Conservation (phyloP, 2,329 filamentous ascomycete species). For the Calonectria pseudoturangicola region DNA sequence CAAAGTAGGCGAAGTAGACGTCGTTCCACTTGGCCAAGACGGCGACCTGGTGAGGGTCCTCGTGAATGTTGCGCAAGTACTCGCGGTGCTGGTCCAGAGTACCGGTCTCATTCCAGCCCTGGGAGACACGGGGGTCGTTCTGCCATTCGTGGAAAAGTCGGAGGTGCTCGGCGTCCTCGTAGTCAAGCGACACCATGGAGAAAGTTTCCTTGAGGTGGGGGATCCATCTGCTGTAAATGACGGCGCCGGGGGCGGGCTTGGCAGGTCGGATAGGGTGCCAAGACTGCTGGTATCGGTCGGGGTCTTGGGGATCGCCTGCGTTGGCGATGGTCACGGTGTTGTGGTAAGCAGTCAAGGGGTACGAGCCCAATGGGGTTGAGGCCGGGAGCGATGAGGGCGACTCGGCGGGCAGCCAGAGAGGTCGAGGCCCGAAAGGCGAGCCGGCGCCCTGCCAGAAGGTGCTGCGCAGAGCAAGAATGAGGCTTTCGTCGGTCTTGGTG, state of each 20-base stretch:
- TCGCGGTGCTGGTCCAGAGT: constrained; percentile 83
- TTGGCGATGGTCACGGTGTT: constrained; percentile 64
- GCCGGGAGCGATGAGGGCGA: constrained; percentile 60
- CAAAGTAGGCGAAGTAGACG: constrained; percentile 84
- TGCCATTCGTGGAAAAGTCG: constrained; percentile 86
- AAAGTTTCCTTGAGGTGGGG: constrained; percentile 85
- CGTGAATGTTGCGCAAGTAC: constrained; percentile 81
- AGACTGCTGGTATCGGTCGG: constrained; percentile 68
- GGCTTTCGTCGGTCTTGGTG: constrained; percentile 55
- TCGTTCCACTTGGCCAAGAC: constrained; percentile 84
- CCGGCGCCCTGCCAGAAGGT: constrained; percentile 83
- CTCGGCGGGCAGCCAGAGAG: constrained; percentile 75
- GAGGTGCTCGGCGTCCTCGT: constrained; percentile 77
- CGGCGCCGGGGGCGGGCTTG: constrained; percentile 81
- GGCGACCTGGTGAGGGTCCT: constrained; percentile 82
- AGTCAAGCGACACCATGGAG: constrained; percentile 85
- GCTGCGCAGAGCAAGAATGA: constrained; percentile 68
- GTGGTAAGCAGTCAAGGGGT: constrained; percentile 69
- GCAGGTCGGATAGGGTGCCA: constrained; percentile 82
- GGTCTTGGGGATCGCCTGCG: constrained; percentile 64
- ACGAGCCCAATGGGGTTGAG: constrained; percentile 63
- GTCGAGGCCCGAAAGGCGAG: constrained; percentile 79
- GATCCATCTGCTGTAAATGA: constrained; percentile 87
- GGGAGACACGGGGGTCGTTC: constrained; percentile 87
- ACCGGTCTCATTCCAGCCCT: constrained; percentile 87